A percentile compares a stretch with the other conserved stretches of the same genome.
Evolutionary conservation across 257 asterid genomes (phyloP).

Genomic region (Euphrasia confusa): DNA sequence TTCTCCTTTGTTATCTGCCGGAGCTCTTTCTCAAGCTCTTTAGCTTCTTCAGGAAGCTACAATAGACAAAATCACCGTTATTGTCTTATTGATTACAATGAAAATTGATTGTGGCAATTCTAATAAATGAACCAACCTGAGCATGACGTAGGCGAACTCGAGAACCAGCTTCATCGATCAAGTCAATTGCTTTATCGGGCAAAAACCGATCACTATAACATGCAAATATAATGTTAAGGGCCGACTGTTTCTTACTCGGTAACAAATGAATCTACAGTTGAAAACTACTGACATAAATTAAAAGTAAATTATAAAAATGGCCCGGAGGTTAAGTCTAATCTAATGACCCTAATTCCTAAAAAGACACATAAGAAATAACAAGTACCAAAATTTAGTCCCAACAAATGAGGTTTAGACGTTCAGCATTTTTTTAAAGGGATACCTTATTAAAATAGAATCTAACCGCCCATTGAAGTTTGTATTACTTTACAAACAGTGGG

Average conservation of each 20-base stretch:
- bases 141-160: constrained; percentile 99
- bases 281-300: neutral
- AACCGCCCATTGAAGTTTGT: neutral
- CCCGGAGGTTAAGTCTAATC: neutral
- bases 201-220: constrained; percentile 87
- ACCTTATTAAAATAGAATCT: no score
- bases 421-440: no score
- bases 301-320: neutral
- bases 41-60: constrained; percentile 99
- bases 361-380: neutral
- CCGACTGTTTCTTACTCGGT: neutral
- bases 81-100: constrained; percentile 3
- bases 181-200: constrained; percentile 97
- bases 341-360: neutral
- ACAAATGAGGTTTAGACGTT: neutral
- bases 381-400: neutral
- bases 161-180: constrained; percentile 98
- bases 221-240: constrained; percentile 18
- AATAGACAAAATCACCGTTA: constrained; percentile 16
- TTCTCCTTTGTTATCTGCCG: constrained; percentile 95
- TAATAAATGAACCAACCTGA: constrained; percentile 48
- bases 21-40: constrained; percentile 93
- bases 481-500: neutral
- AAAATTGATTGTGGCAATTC: constrained; percentile 3
- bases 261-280: neutral